Evolutionary conservation across 2,329 filamentous ascomycete species (phyloP).

Genomic region (Colletotrichum cereale): DNA sequence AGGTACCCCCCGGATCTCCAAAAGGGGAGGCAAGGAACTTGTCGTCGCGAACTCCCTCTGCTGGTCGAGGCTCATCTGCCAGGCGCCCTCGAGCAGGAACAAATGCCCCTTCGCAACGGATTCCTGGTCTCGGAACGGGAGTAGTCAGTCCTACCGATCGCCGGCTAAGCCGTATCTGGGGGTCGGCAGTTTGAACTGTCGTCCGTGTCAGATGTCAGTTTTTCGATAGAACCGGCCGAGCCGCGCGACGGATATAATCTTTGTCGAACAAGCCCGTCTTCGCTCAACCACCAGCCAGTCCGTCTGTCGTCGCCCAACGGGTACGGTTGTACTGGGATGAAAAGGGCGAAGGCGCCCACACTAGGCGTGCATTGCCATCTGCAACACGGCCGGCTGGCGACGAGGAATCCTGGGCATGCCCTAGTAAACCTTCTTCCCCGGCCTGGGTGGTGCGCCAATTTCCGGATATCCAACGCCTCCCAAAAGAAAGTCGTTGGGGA

Average conservation of each 20-base stretch:
- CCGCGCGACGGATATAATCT: conserved; percentile 12
- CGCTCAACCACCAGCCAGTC: neutral
- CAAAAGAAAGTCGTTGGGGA: conserved; percentile 13
- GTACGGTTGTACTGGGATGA: neutral
- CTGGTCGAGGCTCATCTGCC: neutral
- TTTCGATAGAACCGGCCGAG: conserved; percentile 1
- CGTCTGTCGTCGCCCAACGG: neutral
- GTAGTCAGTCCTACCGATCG: conserved; percentile 4
- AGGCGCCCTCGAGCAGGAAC: neutral
- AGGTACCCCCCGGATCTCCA: neutral
- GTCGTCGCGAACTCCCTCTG: neutral
- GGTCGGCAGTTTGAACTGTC: neutral
- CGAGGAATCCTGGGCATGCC: conserved; percentile 12
- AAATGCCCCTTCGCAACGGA: neutral
- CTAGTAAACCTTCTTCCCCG: conserved; percentile 37
- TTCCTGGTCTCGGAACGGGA: conserved; percentile 6
- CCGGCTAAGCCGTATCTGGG: conserved; percentile 18
- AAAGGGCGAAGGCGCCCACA: neutral
- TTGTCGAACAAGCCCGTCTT: neutral
- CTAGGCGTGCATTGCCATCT: neutral
- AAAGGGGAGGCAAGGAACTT: neutral
- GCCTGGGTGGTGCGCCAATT: conserved; percentile 27
- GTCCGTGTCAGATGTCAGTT: conserved; percentile 21
- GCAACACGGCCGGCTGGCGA: neutral
- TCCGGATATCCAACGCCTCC: conserved; percentile 27